Base-by-base conservation (phyloP, 768 basidiomycete species). In the Psilocybe cyanescens region DNA sequence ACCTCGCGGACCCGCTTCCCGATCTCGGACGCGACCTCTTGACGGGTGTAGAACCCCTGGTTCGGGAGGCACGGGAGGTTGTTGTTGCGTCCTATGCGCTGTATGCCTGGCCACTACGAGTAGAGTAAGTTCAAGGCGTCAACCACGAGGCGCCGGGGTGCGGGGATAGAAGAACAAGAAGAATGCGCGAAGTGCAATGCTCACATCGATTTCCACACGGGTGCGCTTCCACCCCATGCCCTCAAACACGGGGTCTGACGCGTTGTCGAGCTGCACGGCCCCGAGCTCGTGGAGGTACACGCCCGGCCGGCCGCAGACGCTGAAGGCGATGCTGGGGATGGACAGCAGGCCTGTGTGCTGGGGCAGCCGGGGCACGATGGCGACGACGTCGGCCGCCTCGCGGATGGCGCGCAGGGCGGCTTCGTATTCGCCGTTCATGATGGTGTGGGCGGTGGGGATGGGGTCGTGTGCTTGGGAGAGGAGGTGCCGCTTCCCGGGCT, bases 101-200 rank as follows among this genome's bases (percentile, higher is more conserved):
- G 41, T 8, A 63, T 24, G 2, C 68, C 68, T 39, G 71, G 70
- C 71, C 71, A 72, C 71, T 72, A 52, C 4, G 19, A 19, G 19
- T 19, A 51, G 28, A 45, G 12, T 7, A 31, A 49, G 28, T 6
- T 4, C 16, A 7, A 33, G n/a, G 24, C 28, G 39, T 29, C 8
- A 57, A 49, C 37, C 37, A 39, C 37, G 37, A 39, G 37, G 37
- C 37, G 14, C 14, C 37, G 24, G 24, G 24, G 24, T 24, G 37
- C 37, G 37, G 37, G 9, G 50, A 28, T 47, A 57, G n/a, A n/a
- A 9, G n/a, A 33, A 60, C 16, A 47, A 49, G 19, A 19, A 35
- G 53, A 37, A 61, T 31, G 35, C n/a, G 19, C 12, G 31, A 47
- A 7, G 47, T 8, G 14, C n/a, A 53, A 8, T 0, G 67, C 70